phyloP scores from a whole-genome alignment of 192 early-diverging fungal genomes.

The Pecoramyces ruminantium region DNA sequence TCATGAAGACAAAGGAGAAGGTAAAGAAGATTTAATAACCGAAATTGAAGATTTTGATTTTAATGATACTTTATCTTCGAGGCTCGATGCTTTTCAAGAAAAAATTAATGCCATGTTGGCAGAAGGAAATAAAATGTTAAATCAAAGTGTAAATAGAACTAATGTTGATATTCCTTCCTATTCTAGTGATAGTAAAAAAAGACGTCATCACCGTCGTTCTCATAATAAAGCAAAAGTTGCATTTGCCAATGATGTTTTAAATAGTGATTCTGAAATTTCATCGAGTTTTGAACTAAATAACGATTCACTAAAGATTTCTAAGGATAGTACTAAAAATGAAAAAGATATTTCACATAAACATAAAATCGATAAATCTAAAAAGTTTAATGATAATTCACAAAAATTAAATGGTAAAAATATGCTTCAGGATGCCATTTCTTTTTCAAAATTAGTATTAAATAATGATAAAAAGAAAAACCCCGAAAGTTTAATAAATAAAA shows the following conservation, averaged over 20 bases:
- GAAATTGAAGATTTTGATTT: background rate
- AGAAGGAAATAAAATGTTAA: background rate
- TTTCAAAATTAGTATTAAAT: background rate
- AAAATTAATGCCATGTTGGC: background rate
- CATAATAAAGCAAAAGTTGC: background rate
- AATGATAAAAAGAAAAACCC: background rate
- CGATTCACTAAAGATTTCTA: too few species aligned
- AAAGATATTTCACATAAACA: background rate
- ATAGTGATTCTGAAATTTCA: background rate
- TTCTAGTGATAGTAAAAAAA: background rate
- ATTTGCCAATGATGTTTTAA: background rate
- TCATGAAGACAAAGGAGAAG: background rate
- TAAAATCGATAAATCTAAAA: background rate
- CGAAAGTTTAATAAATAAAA: background rate
- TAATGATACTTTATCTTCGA: background rate
- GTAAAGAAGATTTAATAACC: background rate
- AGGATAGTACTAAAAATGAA: background rate
- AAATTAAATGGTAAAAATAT: background rate
- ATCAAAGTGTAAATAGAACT: background rate
- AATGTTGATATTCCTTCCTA: background rate
- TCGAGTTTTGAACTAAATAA: background rate
- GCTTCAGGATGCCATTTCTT: background rate
- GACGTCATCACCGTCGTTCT: background rate
- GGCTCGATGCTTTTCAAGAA: background rate
- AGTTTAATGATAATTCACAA: background rate